Base-by-base conservation (phyloP, 1,284 basidiomycete genomes). In the Marasmius oreades region DNA sequence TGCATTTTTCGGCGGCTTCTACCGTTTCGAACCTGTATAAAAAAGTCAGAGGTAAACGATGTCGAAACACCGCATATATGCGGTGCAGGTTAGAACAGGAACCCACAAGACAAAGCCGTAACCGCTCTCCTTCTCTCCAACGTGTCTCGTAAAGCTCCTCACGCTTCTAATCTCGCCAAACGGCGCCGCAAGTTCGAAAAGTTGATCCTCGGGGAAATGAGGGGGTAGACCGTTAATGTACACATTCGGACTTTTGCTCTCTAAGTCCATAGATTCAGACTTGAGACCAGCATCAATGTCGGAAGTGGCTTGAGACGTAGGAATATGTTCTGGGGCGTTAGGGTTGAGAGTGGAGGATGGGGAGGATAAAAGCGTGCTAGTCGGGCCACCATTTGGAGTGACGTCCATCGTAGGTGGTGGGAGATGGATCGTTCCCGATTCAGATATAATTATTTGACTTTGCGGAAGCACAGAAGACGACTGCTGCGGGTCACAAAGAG, bases 71-170 rank as follows among this genome's bases (percentile, higher is more conserved):
- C 39, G 39, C 39, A 42, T 42, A 42, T n/a, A 42, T 42, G 39
- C 39, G 39, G 52, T 31, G 28, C 28, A 52, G 36, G 48, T 51
- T 26, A 37, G 39, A 48, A 14, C 3, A 53, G 8, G 52, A 43
- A 72, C 88, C 71, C 63, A 90, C 88, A 91, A 68, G 34, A 91
- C 89, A 66, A 91, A 91, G 5, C 89, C 88, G 66, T 91, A 91
- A 5, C 89, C 88, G 50, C 87, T 90, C 66, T 68, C 80, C 61
- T 77, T 77, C 53, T 84, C 81, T 56, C 80, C 78, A 10, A 82
- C 78, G 64, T 84, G 82, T 31, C 84, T 72, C 52, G 85, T 86
- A 59, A 86, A 86, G 34, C 81, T 84, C 55, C 84, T 69, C 14
- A 86, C 84, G 55, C 84, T 86, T 61, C 77, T 70, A 12, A 86